Percentiles rank a stretch among this genome's conserved stretches.
These are phyloP conservation scores for Neurospora africana DNA, from an alignment of 495 filamentous ascomycete genomes.

Conservation along the genomic window DNA sequence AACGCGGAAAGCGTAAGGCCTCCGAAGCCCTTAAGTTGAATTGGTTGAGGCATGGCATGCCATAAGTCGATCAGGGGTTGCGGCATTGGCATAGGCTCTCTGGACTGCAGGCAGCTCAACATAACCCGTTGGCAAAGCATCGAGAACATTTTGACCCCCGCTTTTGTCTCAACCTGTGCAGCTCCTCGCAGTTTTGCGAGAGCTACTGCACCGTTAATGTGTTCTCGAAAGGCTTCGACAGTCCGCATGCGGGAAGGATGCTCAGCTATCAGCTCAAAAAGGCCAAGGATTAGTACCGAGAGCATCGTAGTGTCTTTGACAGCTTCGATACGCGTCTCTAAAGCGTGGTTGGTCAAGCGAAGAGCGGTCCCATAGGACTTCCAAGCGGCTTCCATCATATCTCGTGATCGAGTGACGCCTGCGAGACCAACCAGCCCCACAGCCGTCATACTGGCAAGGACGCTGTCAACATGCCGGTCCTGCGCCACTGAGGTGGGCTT, in stretches of 20 bases:
- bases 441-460: slow-evolving; percentile 35
- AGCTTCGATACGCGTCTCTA: slow-evolving; percentile 42
- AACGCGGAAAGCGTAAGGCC: background rate
- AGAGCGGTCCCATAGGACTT: slow-evolving; percentile 39
- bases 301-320: slow-evolving; percentile 53
- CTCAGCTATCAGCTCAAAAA: slow-evolving; percentile 46
- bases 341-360: slow-evolving; percentile 40
- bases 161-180: slow-evolving; percentile 43
- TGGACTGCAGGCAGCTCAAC: slow-evolving; percentile 30
- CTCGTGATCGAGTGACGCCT: slow-evolving; percentile 26
- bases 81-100: slow-evolving; percentile 31
- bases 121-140: slow-evolving; percentile 40
- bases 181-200: slow-evolving; percentile 46
- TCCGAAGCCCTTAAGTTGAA: slow-evolving; percentile 4
- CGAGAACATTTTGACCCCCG: slow-evolving; percentile 47
- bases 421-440: slow-evolving; percentile 40
- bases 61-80: slow-evolving; percentile 26
- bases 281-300: slow-evolving; percentile 48
- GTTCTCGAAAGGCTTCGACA: slow-evolving; percentile 46
- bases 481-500: slow-evolving; percentile 17
- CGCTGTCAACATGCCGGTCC: slow-evolving; percentile 22
- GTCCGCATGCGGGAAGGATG: slow-evolving; percentile 29
- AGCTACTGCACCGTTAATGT: slow-evolving; percentile 49
- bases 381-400: slow-evolving; percentile 33
- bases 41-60: slow-evolving; percentile 17